These are phyloP conservation scores for Salix caprea DNA, from an alignment of 345 rosid species.

Conservation along the genomic window DNA sequence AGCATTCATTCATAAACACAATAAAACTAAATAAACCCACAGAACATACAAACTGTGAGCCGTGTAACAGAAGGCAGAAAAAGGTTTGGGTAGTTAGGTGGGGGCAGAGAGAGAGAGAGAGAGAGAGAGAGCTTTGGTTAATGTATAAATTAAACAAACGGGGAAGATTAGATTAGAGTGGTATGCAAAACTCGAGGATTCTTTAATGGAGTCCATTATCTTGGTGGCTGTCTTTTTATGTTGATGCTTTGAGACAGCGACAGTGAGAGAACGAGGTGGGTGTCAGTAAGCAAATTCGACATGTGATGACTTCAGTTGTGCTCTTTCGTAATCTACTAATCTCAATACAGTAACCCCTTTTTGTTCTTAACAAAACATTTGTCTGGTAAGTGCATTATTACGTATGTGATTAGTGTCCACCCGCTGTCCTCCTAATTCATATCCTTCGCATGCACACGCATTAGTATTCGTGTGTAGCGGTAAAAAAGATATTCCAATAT, in stretches of 20 bases:
- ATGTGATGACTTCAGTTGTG: neutral
- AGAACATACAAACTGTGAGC: neutral
- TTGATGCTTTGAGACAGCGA: conserved; percentile 17
- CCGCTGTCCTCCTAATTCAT: too few relatives aligned
- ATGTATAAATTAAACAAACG: neutral
- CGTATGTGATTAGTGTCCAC: too few relatives aligned
- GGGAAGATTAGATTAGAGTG: neutral
- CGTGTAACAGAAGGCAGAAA: conserved; percentile 14
- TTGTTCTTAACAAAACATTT: too few relatives aligned
- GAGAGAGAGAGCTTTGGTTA: neutral
- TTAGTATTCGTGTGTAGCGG: too few relatives aligned
- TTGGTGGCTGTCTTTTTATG: neutral
- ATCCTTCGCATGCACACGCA: too few relatives aligned
- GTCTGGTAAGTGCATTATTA: too few relatives aligned
- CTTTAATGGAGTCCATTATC: neutral
- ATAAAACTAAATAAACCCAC: conserved; percentile 13
- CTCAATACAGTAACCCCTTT: too few relatives aligned
- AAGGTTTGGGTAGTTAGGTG: conserved; percentile 14
- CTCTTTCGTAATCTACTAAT: too few relatives aligned
- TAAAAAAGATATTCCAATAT: too few relatives aligned
- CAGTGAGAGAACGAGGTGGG: neutral
- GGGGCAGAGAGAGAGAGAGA: conserved; percentile 14
- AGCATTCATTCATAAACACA: neutral
- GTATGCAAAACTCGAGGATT: neutral
- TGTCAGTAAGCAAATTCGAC: conserved; percentile 1